Conservation (phyloP, 805 yeast species). For the Jamesozyma hellenica region DNA sequence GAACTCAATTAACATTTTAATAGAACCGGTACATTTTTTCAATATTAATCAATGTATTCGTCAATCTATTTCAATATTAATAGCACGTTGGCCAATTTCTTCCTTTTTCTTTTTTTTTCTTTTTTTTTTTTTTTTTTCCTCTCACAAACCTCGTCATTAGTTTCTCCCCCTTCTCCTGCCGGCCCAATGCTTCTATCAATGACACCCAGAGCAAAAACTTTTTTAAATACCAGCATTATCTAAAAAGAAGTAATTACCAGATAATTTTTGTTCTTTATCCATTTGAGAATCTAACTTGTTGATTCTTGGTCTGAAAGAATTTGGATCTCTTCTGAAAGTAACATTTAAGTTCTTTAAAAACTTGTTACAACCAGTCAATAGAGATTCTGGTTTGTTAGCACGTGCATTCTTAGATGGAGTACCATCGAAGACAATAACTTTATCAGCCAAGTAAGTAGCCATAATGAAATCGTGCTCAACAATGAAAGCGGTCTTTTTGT, state of each 20-base stretch:
- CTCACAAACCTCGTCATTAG: too few species aligned
- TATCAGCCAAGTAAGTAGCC: conserved; percentile 98
- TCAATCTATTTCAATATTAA: too few species aligned
- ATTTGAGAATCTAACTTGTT: conserved; percentile 95
- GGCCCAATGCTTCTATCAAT: too few species aligned
- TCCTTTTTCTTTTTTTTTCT: too few species aligned
- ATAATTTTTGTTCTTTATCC: conserved; percentile 93
- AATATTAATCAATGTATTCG: too few species aligned
- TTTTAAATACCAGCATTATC: conserved; percentile 47
- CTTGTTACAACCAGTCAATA: conserved; percentile 93
- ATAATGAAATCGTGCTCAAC: conserved; percentile 99
- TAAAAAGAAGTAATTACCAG: conserved; percentile 93
- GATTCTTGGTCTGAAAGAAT: conserved; percentile 95
- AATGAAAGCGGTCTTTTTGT: conserved; percentile 96
- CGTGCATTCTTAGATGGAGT: conserved; percentile 73
- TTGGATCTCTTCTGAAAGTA: conserved; percentile 98
- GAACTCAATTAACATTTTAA: too few species aligned
- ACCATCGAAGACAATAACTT: conserved; percentile 98
- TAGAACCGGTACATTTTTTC: too few species aligned
- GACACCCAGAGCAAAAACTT: too few species aligned
- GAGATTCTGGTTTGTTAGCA: conserved; percentile 85
- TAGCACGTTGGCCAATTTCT: too few species aligned
- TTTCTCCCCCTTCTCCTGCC: too few species aligned
- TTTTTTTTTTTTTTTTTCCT: too few species aligned
- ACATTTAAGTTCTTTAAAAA: conserved; percentile 95